Evolutionary conservation across 768 basidiomycete genomes (phyloP).

Genomic region (Cystobasidium ongulense): DNA sequence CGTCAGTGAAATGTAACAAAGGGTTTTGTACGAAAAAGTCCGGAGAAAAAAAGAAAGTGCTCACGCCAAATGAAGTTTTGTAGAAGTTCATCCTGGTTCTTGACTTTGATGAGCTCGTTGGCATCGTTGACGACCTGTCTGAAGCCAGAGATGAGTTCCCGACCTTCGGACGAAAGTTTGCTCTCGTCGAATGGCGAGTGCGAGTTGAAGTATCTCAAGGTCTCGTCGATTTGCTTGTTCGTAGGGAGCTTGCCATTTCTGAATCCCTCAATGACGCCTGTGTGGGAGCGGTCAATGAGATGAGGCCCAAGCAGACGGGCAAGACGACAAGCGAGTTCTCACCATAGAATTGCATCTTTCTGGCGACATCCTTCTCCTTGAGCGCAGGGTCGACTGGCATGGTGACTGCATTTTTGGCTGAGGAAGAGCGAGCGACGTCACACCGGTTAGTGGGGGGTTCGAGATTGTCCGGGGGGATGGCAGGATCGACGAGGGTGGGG

Average conservation of each 20-base stretch:
- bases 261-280: constrained; percentile 5
- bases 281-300: background rate
- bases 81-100: constrained; percentile 33
- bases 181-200: constrained; percentile 50
- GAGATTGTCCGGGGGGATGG: background rate
- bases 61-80: constrained; percentile 34
- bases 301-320: background rate
- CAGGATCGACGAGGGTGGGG: background rate
- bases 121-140: constrained; percentile 59
- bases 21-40: background rate
- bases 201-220: constrained; percentile 23
- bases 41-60: constrained; percentile 7
- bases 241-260: constrained; percentile 37
- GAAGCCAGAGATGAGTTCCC: constrained; percentile 66
- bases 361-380: constrained; percentile 1
- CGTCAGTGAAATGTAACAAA: background rate
- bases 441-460: background rate
- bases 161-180: constrained; percentile 67
- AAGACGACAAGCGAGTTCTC: background rate
- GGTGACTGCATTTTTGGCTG: constrained; percentile 11
- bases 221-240: constrained; percentile 38
- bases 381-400: background rate
- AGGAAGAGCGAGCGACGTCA: background rate
- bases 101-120: constrained; percentile 82
- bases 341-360: constrained; percentile 10